Evolutionary conservation across 75 land plant species (phyloP), one percentile per base, ranked within the genome.

Genomic region (Sequoia sempervirens): DNA sequence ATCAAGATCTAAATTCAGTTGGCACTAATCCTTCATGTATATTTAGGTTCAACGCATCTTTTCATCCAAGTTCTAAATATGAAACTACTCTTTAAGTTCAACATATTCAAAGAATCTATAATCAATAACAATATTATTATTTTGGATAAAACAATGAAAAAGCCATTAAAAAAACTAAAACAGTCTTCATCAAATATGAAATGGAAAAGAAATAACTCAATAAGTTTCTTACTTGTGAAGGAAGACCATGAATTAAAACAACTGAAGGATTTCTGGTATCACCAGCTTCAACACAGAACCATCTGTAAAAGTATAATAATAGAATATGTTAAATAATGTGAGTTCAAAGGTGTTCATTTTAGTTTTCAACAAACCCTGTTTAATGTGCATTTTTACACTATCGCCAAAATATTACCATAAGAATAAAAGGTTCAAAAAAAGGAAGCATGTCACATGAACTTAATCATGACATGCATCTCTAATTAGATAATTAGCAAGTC

Each of bases 221-320:
- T 61, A 61, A 84, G 32, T 15, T 18, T 2, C n/a, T 84, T 28
- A 95, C 97, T 93, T 96, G 99, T 20, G 99, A 96, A 54, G 97
- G 95, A 83, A 93, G 90, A 34, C 99, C 99, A 88, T 96, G 99
- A 81, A 92, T 84, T 69, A 96, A 85, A 43, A 96, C 52, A 74
- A 95, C 86, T 53, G 88, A n/a, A 72, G 90, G 92, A 76, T 93
- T 93, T 12, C 85, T 91, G 32, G 85, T 69, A 81, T 84, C 91
- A 85, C 99, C 99, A 52, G 87, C 91, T 85, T 95, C 99, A 47
- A 96, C 93, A 79, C 87, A 96, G 79, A 96, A 96, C 99, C 99
- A 96, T 90, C 99, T 95, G 84, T 79, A 81, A 58, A 30, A 84
- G 72, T 18, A 84, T 2, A 81, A 85, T 11, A 43, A 23, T 11